phyloP scores from a whole-genome alignment of 139 green algal species.

The Tetraselmis striata region DNA sequence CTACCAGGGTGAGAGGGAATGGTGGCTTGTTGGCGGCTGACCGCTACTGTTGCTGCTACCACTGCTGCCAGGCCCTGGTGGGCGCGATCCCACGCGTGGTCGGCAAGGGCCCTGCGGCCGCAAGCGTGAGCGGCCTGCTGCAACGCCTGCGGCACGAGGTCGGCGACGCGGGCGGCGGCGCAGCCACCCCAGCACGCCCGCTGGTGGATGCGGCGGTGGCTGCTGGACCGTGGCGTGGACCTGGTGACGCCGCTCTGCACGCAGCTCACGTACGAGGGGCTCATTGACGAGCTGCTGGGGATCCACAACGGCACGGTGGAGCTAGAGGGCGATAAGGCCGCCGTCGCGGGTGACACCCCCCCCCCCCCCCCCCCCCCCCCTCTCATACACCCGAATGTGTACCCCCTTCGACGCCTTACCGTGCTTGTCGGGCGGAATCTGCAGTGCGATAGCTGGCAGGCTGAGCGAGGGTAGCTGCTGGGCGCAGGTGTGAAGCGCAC shows the following conservation, averaged over 20 bases:
- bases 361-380: too few species aligned
- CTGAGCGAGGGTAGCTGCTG: too few species aligned
- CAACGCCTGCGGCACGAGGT: slow-evolving; percentile 61
- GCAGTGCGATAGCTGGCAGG: too few species aligned
- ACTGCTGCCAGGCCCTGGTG: slow-evolving; percentile 44
- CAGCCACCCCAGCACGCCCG: not conserved
- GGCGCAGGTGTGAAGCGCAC: slow-evolving; percentile 15
- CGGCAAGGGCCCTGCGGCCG: slow-evolving; percentile 66
- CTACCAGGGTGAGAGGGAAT: too few species aligned
- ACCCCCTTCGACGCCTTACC: too few species aligned
- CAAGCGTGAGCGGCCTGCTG: slow-evolving; percentile 62
- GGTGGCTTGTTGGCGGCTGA: too few species aligned
- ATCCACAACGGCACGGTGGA: slow-evolving; percentile 51
- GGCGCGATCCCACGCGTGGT: slow-evolving; percentile 58
- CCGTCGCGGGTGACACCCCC: slow-evolving; percentile 28
- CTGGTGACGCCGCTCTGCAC: slow-evolving; percentile 82
- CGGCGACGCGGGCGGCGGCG: slow-evolving; percentile 20
- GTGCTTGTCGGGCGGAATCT: too few species aligned
- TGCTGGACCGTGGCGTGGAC: slow-evolving; percentile 83
- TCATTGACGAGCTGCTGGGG: slow-evolving; percentile 85
- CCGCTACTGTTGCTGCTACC: too few species aligned
- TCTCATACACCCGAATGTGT: too few species aligned
- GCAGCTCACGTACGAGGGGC: slow-evolving; percentile 89
- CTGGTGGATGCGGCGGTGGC: slow-evolving; percentile 11
- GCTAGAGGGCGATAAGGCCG: slow-evolving; percentile 11